phyloP scores from a whole-genome alignment of 2,329 filamentous ascomycete genomes.

The Rosellinia necatrix region DNA sequence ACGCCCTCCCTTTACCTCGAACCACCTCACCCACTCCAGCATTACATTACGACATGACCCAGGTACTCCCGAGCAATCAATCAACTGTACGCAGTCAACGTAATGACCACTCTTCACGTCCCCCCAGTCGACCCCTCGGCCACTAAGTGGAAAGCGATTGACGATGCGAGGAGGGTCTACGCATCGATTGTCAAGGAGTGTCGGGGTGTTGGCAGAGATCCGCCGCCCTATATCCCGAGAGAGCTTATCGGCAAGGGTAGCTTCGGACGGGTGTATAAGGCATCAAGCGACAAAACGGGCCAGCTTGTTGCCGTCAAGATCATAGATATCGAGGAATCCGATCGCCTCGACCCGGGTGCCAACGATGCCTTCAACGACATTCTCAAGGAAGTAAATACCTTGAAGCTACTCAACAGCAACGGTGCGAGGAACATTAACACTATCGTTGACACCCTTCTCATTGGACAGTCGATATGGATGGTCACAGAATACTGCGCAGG shows the following conservation, averaged over 20 bases:
- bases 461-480: background rate
- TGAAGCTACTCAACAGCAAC: background rate
- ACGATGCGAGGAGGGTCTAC: background rate
- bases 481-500: background rate
- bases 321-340: background rate
- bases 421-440: background rate
- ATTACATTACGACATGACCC: background rate
- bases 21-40: background rate
- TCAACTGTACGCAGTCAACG: constrained; percentile 1
- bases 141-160: background rate
- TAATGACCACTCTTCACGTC: constrained; percentile 1
- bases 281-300: background rate
- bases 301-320: background rate
- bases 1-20: background rate
- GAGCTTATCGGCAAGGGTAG: background rate
- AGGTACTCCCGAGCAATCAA: background rate
- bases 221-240: background rate
- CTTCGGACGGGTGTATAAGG: background rate
- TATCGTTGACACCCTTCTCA: background rate
- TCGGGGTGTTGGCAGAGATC: background rate
- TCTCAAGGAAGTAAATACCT: background rate
- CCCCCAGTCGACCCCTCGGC: background rate
- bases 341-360: background rate
- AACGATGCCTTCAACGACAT: background rate
- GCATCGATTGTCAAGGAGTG: background rate